Percentiles rank a stretch among this genome's conserved stretches.
These are phyloP conservation scores for Chaetomium strumarium DNA, from an alignment of 2,329 filamentous ascomycete genomes.

Conservation along the genomic window DNA sequence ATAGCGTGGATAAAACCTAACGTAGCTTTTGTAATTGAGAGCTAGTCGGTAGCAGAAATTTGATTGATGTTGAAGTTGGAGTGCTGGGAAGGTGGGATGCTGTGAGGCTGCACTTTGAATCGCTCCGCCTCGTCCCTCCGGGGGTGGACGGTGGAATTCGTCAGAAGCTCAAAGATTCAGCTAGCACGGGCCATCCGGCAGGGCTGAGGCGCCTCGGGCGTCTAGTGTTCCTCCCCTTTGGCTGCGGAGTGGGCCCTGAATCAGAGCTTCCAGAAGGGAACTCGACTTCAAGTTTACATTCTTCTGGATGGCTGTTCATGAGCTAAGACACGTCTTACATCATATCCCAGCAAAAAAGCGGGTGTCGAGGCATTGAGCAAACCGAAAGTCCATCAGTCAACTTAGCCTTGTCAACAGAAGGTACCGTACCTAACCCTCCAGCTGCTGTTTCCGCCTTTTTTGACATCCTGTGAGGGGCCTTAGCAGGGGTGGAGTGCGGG, in stretches of 20 bases:
- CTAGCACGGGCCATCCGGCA: slow-evolving; percentile 24
- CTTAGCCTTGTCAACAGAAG: no score
- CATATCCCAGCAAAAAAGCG: no score
- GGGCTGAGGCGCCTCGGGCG: slow-evolving; percentile 21
- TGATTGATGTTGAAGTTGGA: background rate
- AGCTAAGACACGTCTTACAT: no score
- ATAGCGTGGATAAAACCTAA: background rate
- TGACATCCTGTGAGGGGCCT: no score
- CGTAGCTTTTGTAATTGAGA: background rate
- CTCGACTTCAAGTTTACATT: background rate
- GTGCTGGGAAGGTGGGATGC: slow-evolving; percentile 5
- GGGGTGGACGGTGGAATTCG: slow-evolving; percentile 34
- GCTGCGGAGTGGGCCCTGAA: background rate
- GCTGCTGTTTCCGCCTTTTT: no score
- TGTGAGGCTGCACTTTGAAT: slow-evolving; percentile 20
- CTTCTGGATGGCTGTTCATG: no score
- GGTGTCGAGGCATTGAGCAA: no score
- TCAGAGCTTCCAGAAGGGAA: background rate
- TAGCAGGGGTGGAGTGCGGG: no score
- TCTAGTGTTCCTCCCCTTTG: background rate
- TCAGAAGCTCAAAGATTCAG: slow-evolving; percentile 39
- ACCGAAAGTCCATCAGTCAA: no score
- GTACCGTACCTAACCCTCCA: no score
- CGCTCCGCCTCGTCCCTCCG: slow-evolving; percentile 15
- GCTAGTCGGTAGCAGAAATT: background rate